Base-by-base conservation (phyloP, 177 flowering plant species). In the Vitis hybrid region DNA sequence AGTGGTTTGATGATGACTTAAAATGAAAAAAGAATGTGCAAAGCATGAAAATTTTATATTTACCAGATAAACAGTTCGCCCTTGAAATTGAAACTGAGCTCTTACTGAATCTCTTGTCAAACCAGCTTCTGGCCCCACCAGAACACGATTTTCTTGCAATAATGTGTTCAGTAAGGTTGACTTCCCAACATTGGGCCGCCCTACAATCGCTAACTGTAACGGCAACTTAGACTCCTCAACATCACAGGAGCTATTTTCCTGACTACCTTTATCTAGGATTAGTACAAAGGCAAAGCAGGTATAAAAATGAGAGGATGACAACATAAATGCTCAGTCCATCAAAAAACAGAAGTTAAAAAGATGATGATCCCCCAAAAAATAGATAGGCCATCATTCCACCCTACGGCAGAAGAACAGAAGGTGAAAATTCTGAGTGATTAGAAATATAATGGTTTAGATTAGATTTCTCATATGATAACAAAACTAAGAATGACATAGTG, bases 131-230 rank as follows among this genome's bases (percentile, higher is more conserved):
- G 97, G 99, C 49, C 98, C 99, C 67, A 91, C 94, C 78, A 93
- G 65, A 68, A 95, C 99, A 66, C 98, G 99, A 40, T 93, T 84
- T 84, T 93, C 86, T 84, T 90, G 93, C 19, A 95, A 72, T 72
- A 95, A 66, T 49, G 96, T 77, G 79, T 95, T 95, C 66, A 95
- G 77, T 80, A 95, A 80, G 30, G 99, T 95, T 69, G 98, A 95
- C 81, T 92, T 95, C 59, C 99, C 98, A 61, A 95, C 99, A 85
- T 95, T 95, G 56, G 99, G 99, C 59, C 91, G 82, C 66, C 99
- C 99, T 12, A 95, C 97, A 75, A 93, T 88, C 57, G 99, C 98
- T 74, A 95, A 72, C 81, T 95, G 98, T 69, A 95, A 69, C 63
- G 94, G 95, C 75, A 85, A 59, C 82, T 90, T 87, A 59, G 83